Evolutionary conservation across 495 filamentous ascomycete genomes (phyloP), one percentile per base, ranked within the genome.

Genomic region (Penicillium macrosclerotiorum): DNA sequence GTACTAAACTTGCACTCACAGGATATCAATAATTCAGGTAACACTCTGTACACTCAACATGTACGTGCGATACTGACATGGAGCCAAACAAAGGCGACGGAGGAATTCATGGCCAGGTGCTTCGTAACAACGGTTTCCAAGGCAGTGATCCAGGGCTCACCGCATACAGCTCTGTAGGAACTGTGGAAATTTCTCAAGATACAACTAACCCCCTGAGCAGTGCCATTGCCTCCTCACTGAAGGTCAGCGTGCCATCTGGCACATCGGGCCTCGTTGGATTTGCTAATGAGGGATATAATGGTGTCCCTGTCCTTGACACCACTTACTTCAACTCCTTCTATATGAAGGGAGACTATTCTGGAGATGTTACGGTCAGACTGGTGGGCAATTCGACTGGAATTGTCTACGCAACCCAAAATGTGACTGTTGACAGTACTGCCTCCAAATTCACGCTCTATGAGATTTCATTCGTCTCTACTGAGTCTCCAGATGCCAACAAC

Each of bases 151-250:
- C 67, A 7, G 65, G 66, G 20, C 64, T 80, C 8, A 68, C 72
- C 9, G 69, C 54, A 5, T 85, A 80, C 77, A 59, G 65, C 14
- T 42, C 76, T 22, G 60, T 84, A 30, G 72, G 71, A 20, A 71
- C 63, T 29, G 71, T 72, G 5, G 53, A 49, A n/a, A 62, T 85
- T 17, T 64, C 68, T 4, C 56, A 86, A 11, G 63, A 80, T 34
- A 66, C 71, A 19, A 50, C 62, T 1, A 60, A 66, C 35, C 82
- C 81, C 6, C n/a, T n/a, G n/a, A n/a, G n/a, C n/a, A n/a, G n/a
- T n/a, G 5, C 14, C 19, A 8, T 34, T 8, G 16, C 32, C 1
- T 34, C 32, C 14, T 17, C 6, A 6, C 14, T 34, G 7, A 14
- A 18, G 4, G 19, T 34, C 14, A 18, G 19, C 19, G 32, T 34